phyloP scores from a whole-genome alignment of 2,329 filamentous ascomycete species.

The Beauveria scarabaeidicola region DNA sequence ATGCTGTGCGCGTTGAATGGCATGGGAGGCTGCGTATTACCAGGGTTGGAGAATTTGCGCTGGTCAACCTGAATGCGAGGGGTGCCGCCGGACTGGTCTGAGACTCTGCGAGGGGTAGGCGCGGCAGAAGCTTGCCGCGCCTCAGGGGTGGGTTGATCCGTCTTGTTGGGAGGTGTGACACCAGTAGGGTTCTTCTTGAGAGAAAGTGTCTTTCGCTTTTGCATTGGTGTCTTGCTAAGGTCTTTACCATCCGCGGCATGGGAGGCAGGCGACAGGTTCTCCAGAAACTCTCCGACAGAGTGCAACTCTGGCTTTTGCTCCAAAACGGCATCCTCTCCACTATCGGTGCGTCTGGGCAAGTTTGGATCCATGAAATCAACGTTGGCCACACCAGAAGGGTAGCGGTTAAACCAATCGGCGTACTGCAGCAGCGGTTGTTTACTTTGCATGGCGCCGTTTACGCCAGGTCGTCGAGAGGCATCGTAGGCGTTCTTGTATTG shows the following conservation, averaged over 20 bases:
- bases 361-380: conserved; percentile 74
- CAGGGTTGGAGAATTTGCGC: conserved; percentile 33
- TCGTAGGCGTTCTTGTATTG: conserved; percentile 81
- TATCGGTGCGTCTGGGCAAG: conserved; percentile 59
- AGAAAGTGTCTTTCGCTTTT: conserved; percentile 22
- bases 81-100: conserved; percentile 2
- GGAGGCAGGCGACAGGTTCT: conserved; percentile 58
- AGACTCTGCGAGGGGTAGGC: conserved; percentile 3
- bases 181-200: conserved; percentile 27
- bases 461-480: conserved; percentile 48
- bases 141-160: conserved; percentile 16
- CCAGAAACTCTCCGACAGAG: conserved; percentile 91
- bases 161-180: conserved; percentile 12
- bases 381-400: conserved; percentile 83
- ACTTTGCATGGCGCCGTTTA: conserved; percentile 28
- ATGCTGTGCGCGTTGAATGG: conserved; percentile 34
- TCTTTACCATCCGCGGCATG: conserved; percentile 37
- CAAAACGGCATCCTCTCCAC: conserved; percentile 77
- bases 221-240: conserved; percentile 20
- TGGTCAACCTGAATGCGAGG: conserved; percentile 27
- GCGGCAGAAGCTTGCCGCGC: background rate
- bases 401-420: conserved; percentile 93
- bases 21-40: conserved; percentile 4
- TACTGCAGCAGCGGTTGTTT: conserved; percentile 77
- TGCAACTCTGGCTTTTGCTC: conserved; percentile 86